These are phyloP conservation scores for Pelargonium nanum DNA, from an alignment of 345 rosid genomes.

Conservation along the genomic window DNA sequence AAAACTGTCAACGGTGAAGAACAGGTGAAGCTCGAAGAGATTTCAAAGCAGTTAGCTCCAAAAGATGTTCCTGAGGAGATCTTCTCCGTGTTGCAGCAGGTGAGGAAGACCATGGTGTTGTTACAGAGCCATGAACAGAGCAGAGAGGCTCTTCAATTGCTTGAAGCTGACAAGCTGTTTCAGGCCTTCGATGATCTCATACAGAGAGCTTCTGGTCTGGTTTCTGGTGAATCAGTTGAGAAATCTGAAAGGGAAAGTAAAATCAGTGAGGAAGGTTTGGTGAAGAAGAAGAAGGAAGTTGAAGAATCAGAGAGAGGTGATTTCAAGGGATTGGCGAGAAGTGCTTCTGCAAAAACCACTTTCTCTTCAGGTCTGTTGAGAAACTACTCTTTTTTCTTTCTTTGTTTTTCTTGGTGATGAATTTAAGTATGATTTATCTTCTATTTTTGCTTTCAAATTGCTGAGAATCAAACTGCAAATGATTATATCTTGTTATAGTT, in stretches of 20 bases:
- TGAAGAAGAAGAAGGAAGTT: conserved; percentile 14
- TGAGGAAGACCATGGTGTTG: conserved; percentile 29
- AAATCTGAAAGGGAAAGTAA: conserved; percentile 19
- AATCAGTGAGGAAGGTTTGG: conserved; percentile 17
- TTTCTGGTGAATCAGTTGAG: conserved; percentile 31
- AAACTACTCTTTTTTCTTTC: not conserved
- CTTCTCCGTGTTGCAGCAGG: conserved; percentile 29
- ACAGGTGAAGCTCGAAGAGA: conserved; percentile 33
- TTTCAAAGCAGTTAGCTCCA: conserved; percentile 23
- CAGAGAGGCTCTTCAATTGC: conserved; percentile 39
- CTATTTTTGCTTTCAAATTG: no score
- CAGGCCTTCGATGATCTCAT: conserved; percentile 41
- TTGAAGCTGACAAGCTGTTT: conserved; percentile 40
- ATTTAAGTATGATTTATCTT: not conserved
- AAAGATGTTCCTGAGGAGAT: conserved; percentile 42
- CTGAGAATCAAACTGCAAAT: no score
- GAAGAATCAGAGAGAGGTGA: conserved; percentile 18
- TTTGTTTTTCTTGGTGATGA: not conserved
- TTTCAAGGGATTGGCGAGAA: conserved; percentile 19
- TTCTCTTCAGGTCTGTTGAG: conserved; percentile 25
- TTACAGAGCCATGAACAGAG: conserved; percentile 42
- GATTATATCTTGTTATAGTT: no score
- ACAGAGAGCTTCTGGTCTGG: conserved; percentile 34
- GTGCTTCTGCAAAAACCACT: conserved; percentile 32
- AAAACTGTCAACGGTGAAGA: conserved; percentile 32